Evolutionary conservation across 495 filamentous ascomycete species (phyloP), one percentile per base, ranked within the genome.

Genomic region (Glarea lozoyensis): DNA sequence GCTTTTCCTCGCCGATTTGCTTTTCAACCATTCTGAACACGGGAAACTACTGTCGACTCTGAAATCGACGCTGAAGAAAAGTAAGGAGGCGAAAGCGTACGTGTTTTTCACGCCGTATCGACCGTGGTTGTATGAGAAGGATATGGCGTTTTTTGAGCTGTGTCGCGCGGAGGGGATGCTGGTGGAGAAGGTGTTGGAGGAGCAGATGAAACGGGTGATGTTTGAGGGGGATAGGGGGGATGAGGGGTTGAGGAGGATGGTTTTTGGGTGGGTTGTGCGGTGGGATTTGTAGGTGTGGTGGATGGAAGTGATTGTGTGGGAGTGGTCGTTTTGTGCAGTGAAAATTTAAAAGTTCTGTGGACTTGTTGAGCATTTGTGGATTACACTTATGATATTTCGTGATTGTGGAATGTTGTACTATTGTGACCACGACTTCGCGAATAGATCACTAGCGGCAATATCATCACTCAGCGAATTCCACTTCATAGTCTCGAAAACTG

Each of bases 41-140:
- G 58, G 50, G 2, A 84, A 84, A 49, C 71, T 97, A 50, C 65
- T 88, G 40, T 67, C 72, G 34, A 87, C 82, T 0, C 73, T 95
- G 42, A 63, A 73, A 48, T 41, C 63, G 50, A 82, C 81, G 2
- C 58, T 92, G 42, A 74, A 69, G 47, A 68, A 66, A 31, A 54
- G 61, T 5, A 43, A 50, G n/a, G 61, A 67, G 11, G 72, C 82
- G 13, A 71, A 66, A 33, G 89, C 88, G 1, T 63, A 87, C 51
- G 89, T 95, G 11, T 92, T 94, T 53, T 97, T 97, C 60, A 93
- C 88, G 0, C 86, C 85, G 1, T 93, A 97, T 64, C 69, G 92
- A 47, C 88, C 90, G 1, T 95, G 88, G 89, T 63, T 95, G 50
- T 65, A 83, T 47, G 73, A 84, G 41, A 81, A 84, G 60, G 92